phyloP scores from a whole-genome alignment of 768 basidiomycete species.

The Panellus pusillus region DNA sequence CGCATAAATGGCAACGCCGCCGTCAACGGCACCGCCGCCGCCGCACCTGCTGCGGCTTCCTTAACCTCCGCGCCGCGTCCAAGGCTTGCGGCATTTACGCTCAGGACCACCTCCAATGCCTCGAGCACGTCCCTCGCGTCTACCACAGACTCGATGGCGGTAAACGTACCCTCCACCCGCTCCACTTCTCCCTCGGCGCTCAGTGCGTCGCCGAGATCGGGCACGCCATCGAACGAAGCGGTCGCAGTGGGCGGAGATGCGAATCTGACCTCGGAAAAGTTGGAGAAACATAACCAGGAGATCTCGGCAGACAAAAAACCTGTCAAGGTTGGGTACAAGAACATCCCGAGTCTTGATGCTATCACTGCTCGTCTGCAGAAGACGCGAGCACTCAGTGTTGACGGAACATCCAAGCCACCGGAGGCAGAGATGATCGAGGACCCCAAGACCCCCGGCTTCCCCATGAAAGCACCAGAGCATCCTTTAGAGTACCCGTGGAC shows the following conservation, averaged over 20 bases:
- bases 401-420: constrained; percentile 68
- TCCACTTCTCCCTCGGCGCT: constrained; percentile 62
- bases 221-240: constrained; percentile 34
- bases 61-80: constrained; percentile 53
- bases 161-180: constrained; percentile 66
- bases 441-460: constrained; percentile 76
- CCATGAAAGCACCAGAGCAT: constrained; percentile 74
- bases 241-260: constrained; percentile 40
- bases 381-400: constrained; percentile 61
- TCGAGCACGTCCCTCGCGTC: constrained; percentile 55
- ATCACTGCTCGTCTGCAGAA: constrained; percentile 81
- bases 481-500: constrained; percentile 89
- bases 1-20: constrained; percentile 57
- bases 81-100: constrained; percentile 69
- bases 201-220: constrained; percentile 47
- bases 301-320: constrained; percentile 35
- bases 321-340: constrained; percentile 74
- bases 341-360: constrained; percentile 81
- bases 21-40: constrained; percentile 26
- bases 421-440: constrained; percentile 80
- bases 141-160: constrained; percentile 64
- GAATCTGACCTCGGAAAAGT: constrained; percentile 62
- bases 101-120: constrained; percentile 59
- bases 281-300: constrained; percentile 65
- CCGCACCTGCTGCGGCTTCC: constrained; percentile 25